Base-by-base conservation (phyloP, 1,139 yeast genomes). In the Lodderomyces parapsilosis region DNA sequence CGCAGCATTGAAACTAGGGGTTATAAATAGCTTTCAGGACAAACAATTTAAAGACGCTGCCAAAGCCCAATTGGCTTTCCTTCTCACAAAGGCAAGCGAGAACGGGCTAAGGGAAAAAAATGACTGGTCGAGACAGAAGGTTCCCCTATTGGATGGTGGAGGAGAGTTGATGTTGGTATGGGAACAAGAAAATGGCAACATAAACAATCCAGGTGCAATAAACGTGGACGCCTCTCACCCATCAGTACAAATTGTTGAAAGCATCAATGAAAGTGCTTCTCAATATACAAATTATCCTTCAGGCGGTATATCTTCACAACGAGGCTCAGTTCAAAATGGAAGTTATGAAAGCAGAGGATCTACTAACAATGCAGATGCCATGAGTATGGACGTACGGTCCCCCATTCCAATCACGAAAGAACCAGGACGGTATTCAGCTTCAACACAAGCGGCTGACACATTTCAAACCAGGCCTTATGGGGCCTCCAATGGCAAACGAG, bases 81-180 rank as follows among this genome's bases (percentile, higher is more conserved):
- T 72, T 25, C 49, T 72, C 9, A 58, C 59, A 38, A 45, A 48
- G 37, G 90, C 91, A 0, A 71, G 76, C 37, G 62, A 62, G 3
- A 60, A 66, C 34, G 65, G 68, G 13, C 69, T 69, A 35, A 57
- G 85, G 3, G 72, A 77, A 68, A 54, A 62, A 1, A 83, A 81
- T 49, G 78, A 84, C 53, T 86, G 95, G 95, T 58, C 56, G 8
- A 53, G 48, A 8, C 86, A 81, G 58, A 63, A 64, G 24, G 51
- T 86, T 1, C 91, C 93, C 0, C 58, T 80, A 1, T 55, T 83
- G 32, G 69, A 64, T 41, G 57, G 33, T 43, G 49, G 40, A 4
- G 41, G 37, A 10, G 41, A 19, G 14, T 35, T 53, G 13, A 39
- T 37, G 8, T 43, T 53, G 41, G 46, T 36, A 15, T 41, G 40